Evolutionary conservation across 2,329 filamentous ascomycete species (phyloP).

Genomic region (Aspergillus aculeatinus): DNA sequence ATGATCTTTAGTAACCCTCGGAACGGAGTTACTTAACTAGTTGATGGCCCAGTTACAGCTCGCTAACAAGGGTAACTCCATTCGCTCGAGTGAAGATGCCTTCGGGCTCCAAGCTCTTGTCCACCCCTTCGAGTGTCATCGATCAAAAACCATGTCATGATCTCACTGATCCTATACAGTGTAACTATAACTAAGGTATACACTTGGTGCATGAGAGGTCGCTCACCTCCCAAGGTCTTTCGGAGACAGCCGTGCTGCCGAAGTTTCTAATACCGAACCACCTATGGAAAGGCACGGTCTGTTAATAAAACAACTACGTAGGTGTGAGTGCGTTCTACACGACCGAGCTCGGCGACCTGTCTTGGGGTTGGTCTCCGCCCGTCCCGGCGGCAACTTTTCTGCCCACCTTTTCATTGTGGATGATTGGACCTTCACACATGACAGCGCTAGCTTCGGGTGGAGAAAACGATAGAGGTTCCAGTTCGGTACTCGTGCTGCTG

Average conservation of each 20-base stretch:
- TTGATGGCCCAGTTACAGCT: not conserved
- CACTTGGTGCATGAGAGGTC: no score
- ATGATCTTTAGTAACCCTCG: not conserved
- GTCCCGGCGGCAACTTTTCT: constrained; percentile 6
- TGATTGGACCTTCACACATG: constrained; percentile 13
- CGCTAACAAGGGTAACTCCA: not conserved
- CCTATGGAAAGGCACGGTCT: not conserved
- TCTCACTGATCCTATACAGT: no score
- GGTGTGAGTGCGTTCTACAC: not conserved
- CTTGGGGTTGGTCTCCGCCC: constrained; percentile 9
- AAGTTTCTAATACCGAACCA: no score
- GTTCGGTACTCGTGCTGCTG: constrained; percentile 15
- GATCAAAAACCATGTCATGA: no score
- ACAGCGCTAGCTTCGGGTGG: constrained; percentile 18
- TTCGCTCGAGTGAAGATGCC: not conserved
- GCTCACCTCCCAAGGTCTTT: no score
- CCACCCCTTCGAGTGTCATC: not conserved
- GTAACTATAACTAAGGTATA: no score
- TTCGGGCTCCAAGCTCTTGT: not conserved
- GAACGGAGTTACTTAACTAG: not conserved
- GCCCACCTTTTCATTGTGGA: constrained; percentile 1
- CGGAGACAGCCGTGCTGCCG: no score
- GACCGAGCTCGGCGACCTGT: not conserved
- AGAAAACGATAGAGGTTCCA: not conserved
- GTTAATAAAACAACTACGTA: no score